A percentile compares a stretch with the other conserved stretches of the same genome.
phyloP scores from a whole-genome alignment of 495 filamentous ascomycete species.

The Penicillium paradoxum region DNA sequence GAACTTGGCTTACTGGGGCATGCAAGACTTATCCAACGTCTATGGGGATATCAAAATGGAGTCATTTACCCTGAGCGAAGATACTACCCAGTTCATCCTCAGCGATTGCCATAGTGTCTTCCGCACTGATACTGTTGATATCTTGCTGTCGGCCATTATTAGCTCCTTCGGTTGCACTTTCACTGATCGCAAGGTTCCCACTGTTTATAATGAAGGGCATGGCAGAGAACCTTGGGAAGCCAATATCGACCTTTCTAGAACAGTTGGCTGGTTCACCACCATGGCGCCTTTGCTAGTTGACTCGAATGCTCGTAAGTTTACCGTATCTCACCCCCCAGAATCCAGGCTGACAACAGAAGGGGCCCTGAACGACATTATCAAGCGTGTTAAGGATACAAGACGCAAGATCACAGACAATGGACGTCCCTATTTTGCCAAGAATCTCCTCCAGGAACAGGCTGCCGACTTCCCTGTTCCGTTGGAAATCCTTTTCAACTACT shows the following conservation, averaged over 20 bases:
- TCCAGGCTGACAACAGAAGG: constrained; percentile 3
- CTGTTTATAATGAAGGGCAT: constrained; percentile 54
- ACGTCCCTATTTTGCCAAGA: constrained; percentile 46
- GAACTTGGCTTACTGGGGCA: constrained; percentile 49
- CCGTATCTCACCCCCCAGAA: background rate
- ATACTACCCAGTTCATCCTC: constrained; percentile 41
- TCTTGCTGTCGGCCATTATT: constrained; percentile 47
- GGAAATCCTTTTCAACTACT: constrained; percentile 68
- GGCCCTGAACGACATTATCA: constrained; percentile 35
- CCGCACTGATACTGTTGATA: constrained; percentile 49
- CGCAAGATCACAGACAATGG: constrained; percentile 36
- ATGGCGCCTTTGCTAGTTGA: constrained; percentile 43
- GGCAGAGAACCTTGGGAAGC: constrained; percentile 50
- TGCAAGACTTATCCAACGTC: constrained; percentile 41
- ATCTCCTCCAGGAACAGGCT: constrained; percentile 43
- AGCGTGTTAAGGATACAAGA: constrained; percentile 44
- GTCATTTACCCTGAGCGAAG: constrained; percentile 40
- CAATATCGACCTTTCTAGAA: constrained; percentile 48
- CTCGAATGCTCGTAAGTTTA: constrained; percentile 27
- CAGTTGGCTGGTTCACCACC: constrained; percentile 60
- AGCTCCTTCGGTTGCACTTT: constrained; percentile 46
- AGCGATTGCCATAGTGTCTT: constrained; percentile 41
- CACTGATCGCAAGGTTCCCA: constrained; percentile 50
- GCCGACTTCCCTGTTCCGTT: constrained; percentile 50
- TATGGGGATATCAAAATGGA: constrained; percentile 45